Conservation (phyloP, 768 basidiomycete species). For the Hypsizygus marmoreus region DNA sequence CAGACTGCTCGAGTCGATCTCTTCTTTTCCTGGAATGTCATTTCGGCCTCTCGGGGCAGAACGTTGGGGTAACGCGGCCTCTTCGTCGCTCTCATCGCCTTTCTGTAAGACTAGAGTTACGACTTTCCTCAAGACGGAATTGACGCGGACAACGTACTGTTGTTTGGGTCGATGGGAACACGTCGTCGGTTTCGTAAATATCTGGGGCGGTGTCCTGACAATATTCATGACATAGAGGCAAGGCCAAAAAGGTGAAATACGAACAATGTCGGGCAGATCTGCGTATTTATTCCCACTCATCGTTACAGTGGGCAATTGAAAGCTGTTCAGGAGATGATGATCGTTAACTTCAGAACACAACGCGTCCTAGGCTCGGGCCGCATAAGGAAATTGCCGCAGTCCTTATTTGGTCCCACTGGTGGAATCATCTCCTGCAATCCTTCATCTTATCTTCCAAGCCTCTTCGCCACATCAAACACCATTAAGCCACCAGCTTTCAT, state of each 20-base stretch:
- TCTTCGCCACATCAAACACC: too few relatives aligned
- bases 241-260: constrained; percentile 28
- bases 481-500: too few relatives aligned
- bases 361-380: too few relatives aligned
- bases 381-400: too few relatives aligned
- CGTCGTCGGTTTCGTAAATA: constrained; percentile 90
- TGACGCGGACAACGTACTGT: constrained; percentile 42
- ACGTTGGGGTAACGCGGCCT: constrained; percentile 44
- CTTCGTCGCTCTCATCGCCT: constrained; percentile 71
- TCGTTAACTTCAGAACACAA: too few relatives aligned
- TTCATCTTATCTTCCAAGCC: too few relatives aligned
- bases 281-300: constrained; percentile 83
- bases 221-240: not conserved
- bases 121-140: constrained; percentile 6
- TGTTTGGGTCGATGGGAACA: constrained; percentile 52
- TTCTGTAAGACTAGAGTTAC: constrained; percentile 37
- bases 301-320: too few relatives aligned
- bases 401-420: too few relatives aligned
- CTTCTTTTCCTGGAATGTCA: constrained; percentile 53
- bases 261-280: constrained; percentile 87
- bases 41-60: constrained; percentile 37
- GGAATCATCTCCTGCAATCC: too few relatives aligned
- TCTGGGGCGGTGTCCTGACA: constrained; percentile 86
- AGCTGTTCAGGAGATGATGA: too few relatives aligned
- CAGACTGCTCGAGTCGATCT: constrained; percentile 67